Evolutionary conservation across 345 rosid genomes (phyloP), one percentile per base, ranked within the genome.

Genomic region (Cochlearia excelsa): DNA sequence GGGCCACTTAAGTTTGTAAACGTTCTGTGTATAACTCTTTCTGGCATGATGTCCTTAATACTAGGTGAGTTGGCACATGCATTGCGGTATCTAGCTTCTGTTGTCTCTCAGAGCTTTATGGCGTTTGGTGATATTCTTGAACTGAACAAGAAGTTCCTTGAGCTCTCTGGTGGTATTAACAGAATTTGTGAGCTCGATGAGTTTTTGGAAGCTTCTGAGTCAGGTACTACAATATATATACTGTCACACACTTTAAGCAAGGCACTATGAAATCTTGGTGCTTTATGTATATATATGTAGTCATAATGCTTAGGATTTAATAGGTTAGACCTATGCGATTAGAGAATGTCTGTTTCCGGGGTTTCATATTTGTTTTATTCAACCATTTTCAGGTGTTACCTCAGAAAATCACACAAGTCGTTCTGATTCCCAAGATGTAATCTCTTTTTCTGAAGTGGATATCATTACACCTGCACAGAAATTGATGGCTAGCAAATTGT

Each of bases 91-190:
- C 79, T 93, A 58, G 99, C 99, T 59, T 93, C 96, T 71, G 96
- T 93, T 54, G 97, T 89, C 33, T 93, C 99, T 68, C 96, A 89
- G 69, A 93, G 99, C 87, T 93, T 93, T 67, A 82, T 89, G 69
- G 99, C 99, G 27, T 93, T 93, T 66, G 99, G 97, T 23, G 97
- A 89, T 73, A 93, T 93, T 78, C 96, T 93, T 51, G 90, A 89
- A 73, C 74, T 93, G 73, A 86, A 93, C 57, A 81, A 87, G 77
- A 93, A 89, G 77, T 89, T 89, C 70, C 74, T 87, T 61, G 92
- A 84, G 85, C 90, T 93, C 70, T 87, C 96, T 54, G 99, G 97
- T 33, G 75, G 97, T 66, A 65, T 93, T 63, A 90, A 86, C 74
- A 82, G 97, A 61, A 79, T 87, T 52, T 93, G 85, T 54, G 99